Evolutionary conservation across 2,329 filamentous ascomycete genomes (phyloP).

Genomic region (Lachnellula arida): DNA sequence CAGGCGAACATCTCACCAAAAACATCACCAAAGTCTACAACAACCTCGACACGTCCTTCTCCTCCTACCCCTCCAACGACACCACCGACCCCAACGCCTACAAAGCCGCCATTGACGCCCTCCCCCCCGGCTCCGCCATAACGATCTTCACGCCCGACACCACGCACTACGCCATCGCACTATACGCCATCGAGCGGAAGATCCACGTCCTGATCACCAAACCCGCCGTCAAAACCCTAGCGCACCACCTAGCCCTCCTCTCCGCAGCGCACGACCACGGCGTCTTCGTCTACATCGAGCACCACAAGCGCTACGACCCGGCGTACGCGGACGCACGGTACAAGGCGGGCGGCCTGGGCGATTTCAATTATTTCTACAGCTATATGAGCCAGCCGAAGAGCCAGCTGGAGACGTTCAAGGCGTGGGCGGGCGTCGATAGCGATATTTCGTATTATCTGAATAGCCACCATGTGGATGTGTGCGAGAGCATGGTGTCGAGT

Average conservation of each 20-base stretch:
- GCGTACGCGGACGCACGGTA: constrained; percentile 84
- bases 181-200: constrained; percentile 83
- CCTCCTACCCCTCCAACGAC: constrained; percentile 74
- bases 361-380: constrained; percentile 98
- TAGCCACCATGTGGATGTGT: constrained; percentile 89
- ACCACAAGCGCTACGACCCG: constrained; percentile 95
- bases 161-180: constrained; percentile 85
- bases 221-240: constrained; percentile 80
- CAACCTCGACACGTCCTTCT: constrained; percentile 78
- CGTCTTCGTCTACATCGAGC: constrained; percentile 90
- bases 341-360: constrained; percentile 70
- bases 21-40: constrained; percentile 91
- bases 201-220: constrained; percentile 94
- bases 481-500: constrained; percentile 80
- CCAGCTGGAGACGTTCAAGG: constrained; percentile 31
- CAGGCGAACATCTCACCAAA: constrained; percentile 76
- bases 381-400: constrained; percentile 47
- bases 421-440: constrained; percentile 70
- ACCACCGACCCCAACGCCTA: constrained; percentile 73
- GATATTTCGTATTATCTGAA: constrained; percentile 97
- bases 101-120: constrained; percentile 80
- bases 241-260: constrained; percentile 73
- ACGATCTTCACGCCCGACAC: constrained; percentile 95
- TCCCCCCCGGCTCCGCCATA: constrained; percentile 79
- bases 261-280: constrained; percentile 65